These are phyloP conservation scores for Dichotomocladium elegans DNA, from an alignment of 371 early-diverging fungal genomes.

Conservation along the genomic window DNA sequence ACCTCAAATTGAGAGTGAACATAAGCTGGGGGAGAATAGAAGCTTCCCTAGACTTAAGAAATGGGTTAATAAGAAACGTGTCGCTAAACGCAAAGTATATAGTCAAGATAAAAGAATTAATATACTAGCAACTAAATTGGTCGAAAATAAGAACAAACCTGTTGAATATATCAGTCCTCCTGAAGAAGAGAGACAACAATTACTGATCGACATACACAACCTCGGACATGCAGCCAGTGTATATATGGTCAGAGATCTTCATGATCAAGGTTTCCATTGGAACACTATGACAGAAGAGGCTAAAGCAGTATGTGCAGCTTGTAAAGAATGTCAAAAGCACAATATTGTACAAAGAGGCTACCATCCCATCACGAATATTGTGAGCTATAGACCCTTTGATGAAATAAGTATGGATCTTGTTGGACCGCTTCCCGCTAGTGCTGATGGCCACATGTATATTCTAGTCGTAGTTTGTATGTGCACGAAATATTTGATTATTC, in stretches of 20 bases:
- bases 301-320: neutral
- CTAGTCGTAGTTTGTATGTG: constrained; percentile 18
- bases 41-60: too few species aligned
- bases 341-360: neutral
- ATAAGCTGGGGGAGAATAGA: neutral
- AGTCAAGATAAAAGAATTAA: neutral
- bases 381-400: constrained; percentile 4
- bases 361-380: neutral
- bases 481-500: constrained; percentile 15
- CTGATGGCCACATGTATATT: constrained; percentile 9
- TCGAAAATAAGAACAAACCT: neutral
- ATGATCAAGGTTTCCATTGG: neutral
- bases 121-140: neutral
- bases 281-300: neutral
- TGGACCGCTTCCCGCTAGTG: constrained; percentile 13
- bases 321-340: neutral
- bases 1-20: too few species aligned
- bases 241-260: neutral
- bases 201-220: neutral
- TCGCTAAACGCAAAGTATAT: neutral
- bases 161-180: neutral
- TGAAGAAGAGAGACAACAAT: neutral
- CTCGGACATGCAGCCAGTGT: neutral
- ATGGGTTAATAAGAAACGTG: too few species aligned
- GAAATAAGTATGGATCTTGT: constrained; percentile 23